Conservation (phyloP, 805 yeast genomes). For the Pichia phayaonensis region DNA sequence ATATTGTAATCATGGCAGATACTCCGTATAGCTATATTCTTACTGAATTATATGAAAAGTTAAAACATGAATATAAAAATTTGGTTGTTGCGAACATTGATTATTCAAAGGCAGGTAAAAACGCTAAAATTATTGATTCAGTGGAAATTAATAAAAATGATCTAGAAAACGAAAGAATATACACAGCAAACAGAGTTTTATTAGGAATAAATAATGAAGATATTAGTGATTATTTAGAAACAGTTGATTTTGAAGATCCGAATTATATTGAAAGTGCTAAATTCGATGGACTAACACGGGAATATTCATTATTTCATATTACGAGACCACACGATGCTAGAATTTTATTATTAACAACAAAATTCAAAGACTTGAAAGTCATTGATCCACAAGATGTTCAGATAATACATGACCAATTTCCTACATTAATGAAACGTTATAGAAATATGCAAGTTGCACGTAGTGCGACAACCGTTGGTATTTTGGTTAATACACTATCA, state of each 20-base stretch:
- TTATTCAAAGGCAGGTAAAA: slow-evolving; percentile 16
- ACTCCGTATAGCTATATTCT: slow-evolving; percentile 53
- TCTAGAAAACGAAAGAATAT: neutral
- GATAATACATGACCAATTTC: slow-evolving; percentile 52
- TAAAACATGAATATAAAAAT: slow-evolving; percentile 29
- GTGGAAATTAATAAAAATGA: neutral
- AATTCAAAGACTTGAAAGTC: slow-evolving; percentile 46
- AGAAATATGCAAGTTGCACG: slow-evolving; percentile 82
- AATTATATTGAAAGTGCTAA: slow-evolving; percentile 21
- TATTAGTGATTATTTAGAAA: slow-evolving; percentile 5
- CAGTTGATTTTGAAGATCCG: slow-evolving; percentile 6
- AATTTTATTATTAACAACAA: slow-evolving; percentile 64
- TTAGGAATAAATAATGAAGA: slow-evolving; percentile 21
- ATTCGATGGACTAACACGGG: slow-evolving; percentile 28
- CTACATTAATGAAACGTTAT: slow-evolving; percentile 78
- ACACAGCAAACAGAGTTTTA: slow-evolving; percentile 26
- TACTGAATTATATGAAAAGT: slow-evolving; percentile 28
- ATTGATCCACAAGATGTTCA: slow-evolving; percentile 36
- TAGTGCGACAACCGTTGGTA: slow-evolving; percentile 86
- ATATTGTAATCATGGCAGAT: slow-evolving; percentile 65
- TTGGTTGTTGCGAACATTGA: slow-evolving; percentile 36
- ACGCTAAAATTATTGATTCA: slow-evolving; percentile 22
- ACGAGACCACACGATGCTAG: slow-evolving; percentile 74
- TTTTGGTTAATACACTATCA: slow-evolving; percentile 84
- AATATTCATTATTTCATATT: slow-evolving; percentile 60